Evolutionary conservation across 495 filamentous ascomycete species (phyloP).

Genomic region (Lasiosphaeriaceae sp.): DNA sequence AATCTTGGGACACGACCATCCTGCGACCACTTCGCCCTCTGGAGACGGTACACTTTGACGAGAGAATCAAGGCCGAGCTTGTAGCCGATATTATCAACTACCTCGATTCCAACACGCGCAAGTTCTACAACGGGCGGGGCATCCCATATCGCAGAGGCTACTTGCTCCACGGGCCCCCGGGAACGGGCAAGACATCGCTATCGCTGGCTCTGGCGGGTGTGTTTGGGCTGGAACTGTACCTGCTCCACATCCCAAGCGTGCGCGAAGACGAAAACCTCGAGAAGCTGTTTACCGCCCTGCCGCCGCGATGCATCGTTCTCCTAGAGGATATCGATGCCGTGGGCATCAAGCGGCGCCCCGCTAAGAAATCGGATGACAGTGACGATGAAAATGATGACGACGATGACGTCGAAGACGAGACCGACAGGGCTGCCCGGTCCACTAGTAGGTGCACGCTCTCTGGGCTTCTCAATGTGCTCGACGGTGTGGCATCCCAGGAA

Average conservation of each 20-base stretch:
- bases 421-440: conserved; percentile 6
- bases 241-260: conserved; percentile 53
- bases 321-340: conserved; percentile 67
- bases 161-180: conserved; percentile 62
- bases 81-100: conserved; percentile 77
- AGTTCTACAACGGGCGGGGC: conserved; percentile 66
- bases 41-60: conserved; percentile 46
- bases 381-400: conserved; percentile 26
- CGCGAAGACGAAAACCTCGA: conserved; percentile 44
- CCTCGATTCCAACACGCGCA: conserved; percentile 62
- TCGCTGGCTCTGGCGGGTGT: conserved; percentile 60
- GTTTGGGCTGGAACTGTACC: conserved; percentile 62
- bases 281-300: conserved; percentile 56
- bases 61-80: conserved; percentile 59
- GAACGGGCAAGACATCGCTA: conserved; percentile 63
- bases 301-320: conserved; percentile 59
- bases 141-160: conserved; percentile 64
- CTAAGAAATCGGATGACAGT: conserved; percentile 11
- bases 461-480: conserved; percentile 66
- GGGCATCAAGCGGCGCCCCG: conserved; percentile 38
- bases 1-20: conserved; percentile 41
- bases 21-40: conserved; percentile 42
- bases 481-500: conserved; percentile 66
- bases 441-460: conserved; percentile 56
- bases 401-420: conserved; percentile 23